Evolutionary conservation across 2,329 filamentous ascomycete species (phyloP).

Genomic region (Ampelomyces quisqualis): DNA sequence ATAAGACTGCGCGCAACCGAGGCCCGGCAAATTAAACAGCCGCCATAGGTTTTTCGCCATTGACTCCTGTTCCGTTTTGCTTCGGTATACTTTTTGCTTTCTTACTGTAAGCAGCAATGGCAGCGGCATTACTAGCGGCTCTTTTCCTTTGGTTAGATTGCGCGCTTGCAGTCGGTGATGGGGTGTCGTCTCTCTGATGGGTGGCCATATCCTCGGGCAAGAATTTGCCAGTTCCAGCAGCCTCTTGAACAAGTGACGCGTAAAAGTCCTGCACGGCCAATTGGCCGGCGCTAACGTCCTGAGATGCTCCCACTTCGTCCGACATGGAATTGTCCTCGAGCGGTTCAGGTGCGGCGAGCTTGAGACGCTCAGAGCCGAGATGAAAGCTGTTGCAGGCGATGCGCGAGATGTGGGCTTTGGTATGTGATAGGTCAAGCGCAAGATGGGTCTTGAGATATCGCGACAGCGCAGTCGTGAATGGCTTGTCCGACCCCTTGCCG

Average conservation of each 20-base stretch:
- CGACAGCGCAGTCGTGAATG: slow-evolving; percentile 46
- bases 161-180: slow-evolving; percentile 25
- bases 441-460: slow-evolving; percentile 45
- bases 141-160: slow-evolving; percentile 25
- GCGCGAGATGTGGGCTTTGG: slow-evolving; percentile 44
- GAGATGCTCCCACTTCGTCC: slow-evolving; percentile 21
- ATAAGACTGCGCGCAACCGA: neutral
- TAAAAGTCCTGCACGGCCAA: slow-evolving; percentile 38
- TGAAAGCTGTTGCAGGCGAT: slow-evolving; percentile 48
- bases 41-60: slow-evolving; percentile 14
- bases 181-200: slow-evolving; percentile 21
- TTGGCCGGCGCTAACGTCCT: slow-evolving; percentile 34
- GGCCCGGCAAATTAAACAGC: neutral
- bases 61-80: slow-evolving; percentile 13
- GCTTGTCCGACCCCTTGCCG: slow-evolving; percentile 26
- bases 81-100: slow-evolving; percentile 26
- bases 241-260: slow-evolving; percentile 34
- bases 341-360: slow-evolving; percentile 37
- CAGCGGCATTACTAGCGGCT: slow-evolving; percentile 28
- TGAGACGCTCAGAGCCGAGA: slow-evolving; percentile 44
- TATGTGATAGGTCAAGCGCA: slow-evolving; percentile 45
- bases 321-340: slow-evolving; percentile 27
- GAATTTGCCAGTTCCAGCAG: slow-evolving; percentile 36
- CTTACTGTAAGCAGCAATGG: slow-evolving; percentile 24
- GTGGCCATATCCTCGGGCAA: slow-evolving; percentile 20